A percentile compares a stretch with the other conserved stretches of the same genome.
Evolutionary conservation across 2,329 filamentous ascomycete genomes (phyloP).

Genomic region (Fusarium liriodendri): DNA sequence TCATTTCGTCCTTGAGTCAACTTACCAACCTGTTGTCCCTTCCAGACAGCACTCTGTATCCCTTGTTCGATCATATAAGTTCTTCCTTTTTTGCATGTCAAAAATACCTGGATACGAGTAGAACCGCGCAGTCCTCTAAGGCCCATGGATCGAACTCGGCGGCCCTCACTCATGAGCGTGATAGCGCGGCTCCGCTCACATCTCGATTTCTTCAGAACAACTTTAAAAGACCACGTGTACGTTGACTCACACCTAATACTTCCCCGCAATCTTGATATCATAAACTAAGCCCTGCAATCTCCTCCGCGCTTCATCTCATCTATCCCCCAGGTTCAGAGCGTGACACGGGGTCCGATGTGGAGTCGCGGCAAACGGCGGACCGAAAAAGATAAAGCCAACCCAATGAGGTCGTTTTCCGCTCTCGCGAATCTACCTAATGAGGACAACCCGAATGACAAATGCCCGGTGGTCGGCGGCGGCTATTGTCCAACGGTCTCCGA

Average conservation of each 20-base stretch:
- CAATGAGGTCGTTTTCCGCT: conserved; percentile 40
- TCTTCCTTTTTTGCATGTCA: background rate
- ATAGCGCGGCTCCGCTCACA: background rate
- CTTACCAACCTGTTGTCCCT: background rate
- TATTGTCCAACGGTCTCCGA: background rate
- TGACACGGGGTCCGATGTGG: conserved; percentile 21
- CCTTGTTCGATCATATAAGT: background rate
- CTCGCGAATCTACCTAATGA: conserved; percentile 17
- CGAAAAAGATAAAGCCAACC: conserved; percentile 24
- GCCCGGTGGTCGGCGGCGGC: background rate
- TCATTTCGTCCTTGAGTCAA: background rate
- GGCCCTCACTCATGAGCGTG: background rate
- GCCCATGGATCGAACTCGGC: background rate
- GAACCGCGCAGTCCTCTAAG: background rate
- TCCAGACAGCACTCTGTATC: background rate
- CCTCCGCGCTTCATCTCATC: background rate
- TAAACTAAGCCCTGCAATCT: background rate
- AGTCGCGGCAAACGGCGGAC: conserved; percentile 42
- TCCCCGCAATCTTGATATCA: background rate
- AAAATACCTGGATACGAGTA: background rate
- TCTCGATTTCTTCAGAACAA: background rate
- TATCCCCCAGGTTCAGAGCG: background rate
- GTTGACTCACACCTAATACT: background rate
- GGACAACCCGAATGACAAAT: conserved; percentile 9
- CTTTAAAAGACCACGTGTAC: background rate